Percentiles rank a stretch among this genome's conserved stretches.
Conservation (phyloP, 1,284 basidiomycete genomes). For the Fomitopsis palustris region DNA sequence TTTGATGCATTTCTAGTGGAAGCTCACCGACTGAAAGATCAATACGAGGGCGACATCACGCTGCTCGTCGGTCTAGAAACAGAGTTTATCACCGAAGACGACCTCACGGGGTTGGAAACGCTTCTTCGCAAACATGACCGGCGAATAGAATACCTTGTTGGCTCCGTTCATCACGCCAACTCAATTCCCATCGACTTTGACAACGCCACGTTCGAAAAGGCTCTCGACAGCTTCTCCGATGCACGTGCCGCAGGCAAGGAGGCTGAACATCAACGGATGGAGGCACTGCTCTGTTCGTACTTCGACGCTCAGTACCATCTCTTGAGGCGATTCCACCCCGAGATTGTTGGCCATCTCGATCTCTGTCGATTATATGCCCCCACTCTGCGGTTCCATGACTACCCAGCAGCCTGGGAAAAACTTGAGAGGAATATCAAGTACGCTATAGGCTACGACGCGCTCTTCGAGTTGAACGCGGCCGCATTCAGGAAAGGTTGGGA, state of each 20-base stretch:
- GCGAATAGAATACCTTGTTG: conserved; percentile 87
- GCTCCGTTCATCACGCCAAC: conserved; percentile 91
- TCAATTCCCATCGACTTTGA: conserved; percentile 94
- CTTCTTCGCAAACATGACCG: conserved; percentile 42
- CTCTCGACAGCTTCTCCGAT: conserved; percentile 43
- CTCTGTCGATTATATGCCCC: conserved; percentile 82
- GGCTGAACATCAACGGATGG: conserved; percentile 23
- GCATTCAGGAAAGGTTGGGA: conserved; percentile 92
- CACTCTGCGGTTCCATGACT: conserved; percentile 46
- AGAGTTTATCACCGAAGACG: conserved; percentile 76
- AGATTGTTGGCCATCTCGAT: conserved; percentile 93
- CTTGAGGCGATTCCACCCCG: conserved; percentile 71
- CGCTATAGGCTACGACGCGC: conserved; percentile 80
- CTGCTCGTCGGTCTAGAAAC: conserved; percentile 93
- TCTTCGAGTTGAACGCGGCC: conserved; percentile 94
- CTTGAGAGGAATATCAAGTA: conserved; percentile 75
- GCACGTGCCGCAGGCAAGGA: background rate
- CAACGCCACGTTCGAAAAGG: conserved; percentile 58
- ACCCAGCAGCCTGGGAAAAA: conserved; percentile 59
- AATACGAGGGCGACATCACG: conserved; percentile 60
- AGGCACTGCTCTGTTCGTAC: conserved; percentile 64
- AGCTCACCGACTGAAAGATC: conserved; percentile 69
- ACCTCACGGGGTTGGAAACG: conserved; percentile 56
- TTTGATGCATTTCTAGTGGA: conserved; percentile 73
- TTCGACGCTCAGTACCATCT: conserved; percentile 82